phyloP scores from a whole-genome alignment of 148 eudicot species.

The Cornus suecica region DNA sequence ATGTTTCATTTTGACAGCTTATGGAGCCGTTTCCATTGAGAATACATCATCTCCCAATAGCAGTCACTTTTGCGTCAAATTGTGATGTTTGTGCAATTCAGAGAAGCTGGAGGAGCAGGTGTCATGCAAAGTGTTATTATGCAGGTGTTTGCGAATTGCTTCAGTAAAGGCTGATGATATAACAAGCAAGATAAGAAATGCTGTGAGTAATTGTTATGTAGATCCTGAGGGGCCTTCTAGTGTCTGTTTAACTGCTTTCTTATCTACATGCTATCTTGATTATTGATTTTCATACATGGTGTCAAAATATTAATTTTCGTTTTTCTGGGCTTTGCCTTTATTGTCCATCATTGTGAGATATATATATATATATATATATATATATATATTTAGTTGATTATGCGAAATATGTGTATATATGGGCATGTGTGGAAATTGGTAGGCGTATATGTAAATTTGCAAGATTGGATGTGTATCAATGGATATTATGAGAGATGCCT shows the following conservation, averaged over 20 bases:
- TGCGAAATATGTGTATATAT: too few relatives aligned
- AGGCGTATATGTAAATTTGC: too few relatives aligned
- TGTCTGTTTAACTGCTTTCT: neutral
- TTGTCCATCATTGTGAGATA: too few relatives aligned
- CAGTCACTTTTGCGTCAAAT: slow-evolving; percentile 81
- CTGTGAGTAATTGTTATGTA: slow-evolving; percentile 44
- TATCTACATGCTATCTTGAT: too few relatives aligned
- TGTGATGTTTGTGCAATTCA: slow-evolving; percentile 93
- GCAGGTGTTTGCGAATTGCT: slow-evolving; percentile 82
- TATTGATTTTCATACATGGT: too few relatives aligned
- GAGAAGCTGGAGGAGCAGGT: slow-evolving; percentile 87
- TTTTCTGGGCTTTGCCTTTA: neutral
- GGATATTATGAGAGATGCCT: too few relatives aligned
- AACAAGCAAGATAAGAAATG: slow-evolving; percentile 55
- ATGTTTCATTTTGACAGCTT: slow-evolving; percentile 45
- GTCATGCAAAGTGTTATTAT: slow-evolving; percentile 55
- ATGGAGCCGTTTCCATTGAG: slow-evolving; percentile 75
- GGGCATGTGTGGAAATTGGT: too few relatives aligned
- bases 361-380: too few relatives aligned
- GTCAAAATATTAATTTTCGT: too few relatives aligned
- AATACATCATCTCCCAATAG: slow-evolving; percentile 89
- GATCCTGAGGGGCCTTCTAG: neutral
- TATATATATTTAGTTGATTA: too few relatives aligned
- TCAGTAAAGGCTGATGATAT: slow-evolving; percentile 78
- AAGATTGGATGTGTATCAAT: too few relatives aligned